Evolutionary conservation across 2,329 filamentous ascomycete genomes (phyloP).

Genomic region (Magnaporthiopsis rhizophila): DNA sequence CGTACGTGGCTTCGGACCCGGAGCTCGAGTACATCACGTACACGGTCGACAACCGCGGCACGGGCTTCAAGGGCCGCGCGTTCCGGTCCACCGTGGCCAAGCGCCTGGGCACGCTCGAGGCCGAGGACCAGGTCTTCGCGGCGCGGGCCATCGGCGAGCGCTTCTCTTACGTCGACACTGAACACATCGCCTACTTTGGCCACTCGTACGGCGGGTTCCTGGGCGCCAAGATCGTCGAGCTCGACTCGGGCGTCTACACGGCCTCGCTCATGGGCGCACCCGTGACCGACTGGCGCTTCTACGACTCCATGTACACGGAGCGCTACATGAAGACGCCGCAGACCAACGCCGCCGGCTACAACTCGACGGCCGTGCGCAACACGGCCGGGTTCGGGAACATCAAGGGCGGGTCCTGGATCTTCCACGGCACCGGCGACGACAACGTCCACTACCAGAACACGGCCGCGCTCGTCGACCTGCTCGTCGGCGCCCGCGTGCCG

Average conservation of each 20-base stretch:
- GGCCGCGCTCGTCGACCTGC: constrained; percentile 73
- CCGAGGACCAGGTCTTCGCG: constrained; percentile 83
- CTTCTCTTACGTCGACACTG: constrained; percentile 74
- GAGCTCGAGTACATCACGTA: constrained; percentile 87
- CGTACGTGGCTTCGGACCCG: constrained; percentile 64
- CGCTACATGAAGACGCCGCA: constrained; percentile 96
- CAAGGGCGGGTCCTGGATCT: constrained; percentile 83
- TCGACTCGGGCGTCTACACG: constrained; percentile 80
- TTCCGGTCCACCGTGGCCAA: constrained; percentile 75
- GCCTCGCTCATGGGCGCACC: constrained; percentile 98
- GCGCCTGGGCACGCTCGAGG: constrained; percentile 77
- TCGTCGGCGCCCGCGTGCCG: constrained; percentile 72
- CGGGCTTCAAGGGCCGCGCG: constrained; percentile 79
- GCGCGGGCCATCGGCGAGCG: constrained; percentile 73
- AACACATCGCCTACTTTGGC: constrained; percentile 88
- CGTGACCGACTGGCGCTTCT: constrained; percentile 94
- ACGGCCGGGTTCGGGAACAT: constrained; percentile 65
- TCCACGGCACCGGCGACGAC: constrained; percentile 95
- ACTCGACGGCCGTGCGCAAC: constrained; percentile 56
- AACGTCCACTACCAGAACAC: constrained; percentile 98
- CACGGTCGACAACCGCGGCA: constrained; percentile 88
- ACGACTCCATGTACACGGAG: constrained; percentile 91
- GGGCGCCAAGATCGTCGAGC: constrained; percentile 89
- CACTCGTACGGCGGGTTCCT: constrained; percentile 98
- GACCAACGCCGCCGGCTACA: constrained; percentile 71